Evolutionary conservation across 345 rosid genomes (phyloP).

Genomic region (Conringia planisiliqua): DNA sequence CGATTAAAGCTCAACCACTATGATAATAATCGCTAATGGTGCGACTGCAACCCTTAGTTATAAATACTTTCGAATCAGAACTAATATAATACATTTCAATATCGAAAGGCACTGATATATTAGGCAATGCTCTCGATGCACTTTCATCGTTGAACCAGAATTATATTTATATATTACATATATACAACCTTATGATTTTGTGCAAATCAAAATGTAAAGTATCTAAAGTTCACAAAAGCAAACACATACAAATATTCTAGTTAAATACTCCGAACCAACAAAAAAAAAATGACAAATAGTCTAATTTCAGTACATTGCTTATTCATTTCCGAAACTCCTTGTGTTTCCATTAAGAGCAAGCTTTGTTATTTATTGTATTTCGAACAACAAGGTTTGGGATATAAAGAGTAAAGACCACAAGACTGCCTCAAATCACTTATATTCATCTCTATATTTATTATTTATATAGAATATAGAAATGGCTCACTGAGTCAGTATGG

Average conservation of each 20-base stretch:
- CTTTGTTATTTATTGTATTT: conserved; percentile 12
- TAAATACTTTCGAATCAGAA: neutral
- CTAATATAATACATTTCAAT: neutral
- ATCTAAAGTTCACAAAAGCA: neutral
- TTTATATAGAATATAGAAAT: neutral
- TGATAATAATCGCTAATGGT: neutral
- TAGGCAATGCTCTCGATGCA: neutral
- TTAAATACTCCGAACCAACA: neutral
- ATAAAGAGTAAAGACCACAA: neutral
- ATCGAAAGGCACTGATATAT: neutral
- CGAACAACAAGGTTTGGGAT: conserved; percentile 11
- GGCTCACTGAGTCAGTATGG: conserved; percentile 45
- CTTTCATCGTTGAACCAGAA: conserved; percentile 11
- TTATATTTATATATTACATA: neutral
- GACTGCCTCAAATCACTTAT: neutral
- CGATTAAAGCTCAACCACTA: conserved; percentile 18
- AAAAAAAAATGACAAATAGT: neutral
- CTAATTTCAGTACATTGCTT: conserved; percentile 5
- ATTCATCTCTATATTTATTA: neutral
- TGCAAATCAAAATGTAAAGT: neutral
- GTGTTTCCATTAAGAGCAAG: neutral
- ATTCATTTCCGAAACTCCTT: conserved; percentile 2
- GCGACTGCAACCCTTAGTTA: conserved; percentile 4
- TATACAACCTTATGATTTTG: neutral
- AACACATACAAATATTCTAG: conserved; percentile 5